phyloP scores from a whole-genome alignment of 768 basidiomycete genomes.

The Boletellus ananas region DNA sequence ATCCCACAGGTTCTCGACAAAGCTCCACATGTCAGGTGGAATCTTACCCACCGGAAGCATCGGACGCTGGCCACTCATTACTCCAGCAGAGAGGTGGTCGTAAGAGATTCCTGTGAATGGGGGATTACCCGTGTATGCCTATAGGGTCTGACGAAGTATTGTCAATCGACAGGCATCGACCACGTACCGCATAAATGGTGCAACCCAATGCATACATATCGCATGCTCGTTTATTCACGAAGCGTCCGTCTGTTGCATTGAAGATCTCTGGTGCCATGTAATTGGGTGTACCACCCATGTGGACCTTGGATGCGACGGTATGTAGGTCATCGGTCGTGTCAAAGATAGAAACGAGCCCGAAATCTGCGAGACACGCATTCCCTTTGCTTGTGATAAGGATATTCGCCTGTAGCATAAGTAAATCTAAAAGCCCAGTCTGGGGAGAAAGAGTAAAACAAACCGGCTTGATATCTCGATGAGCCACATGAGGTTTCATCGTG shows the following conservation, averaged over 20 bases:
- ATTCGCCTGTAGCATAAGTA: constrained; percentile 37
- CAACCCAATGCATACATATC: constrained; percentile 43
- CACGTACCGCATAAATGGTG: constrained; percentile 37
- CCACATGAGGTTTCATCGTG: constrained; percentile 35
- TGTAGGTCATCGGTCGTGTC: constrained; percentile 12
- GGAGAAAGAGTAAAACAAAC: constrained; percentile 12
- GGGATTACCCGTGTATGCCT: constrained; percentile 17
- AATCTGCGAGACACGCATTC: constrained; percentile 48
- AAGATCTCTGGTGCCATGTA: constrained; percentile 30
- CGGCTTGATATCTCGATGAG: constrained; percentile 31
- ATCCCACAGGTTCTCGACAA: constrained; percentile 30
- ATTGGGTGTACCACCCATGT: constrained; percentile 12
- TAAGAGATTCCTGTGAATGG: constrained; percentile 2
- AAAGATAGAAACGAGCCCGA: constrained; percentile 35
- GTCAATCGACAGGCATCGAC: neutral
- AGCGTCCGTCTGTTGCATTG: constrained; percentile 1
- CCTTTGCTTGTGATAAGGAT: constrained; percentile 41
- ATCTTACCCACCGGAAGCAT: constrained; percentile 14
- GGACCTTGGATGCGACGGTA: constrained; percentile 5
- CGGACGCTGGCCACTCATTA: constrained; percentile 5
- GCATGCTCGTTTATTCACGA: constrained; percentile 26
- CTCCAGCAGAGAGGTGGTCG: neutral
- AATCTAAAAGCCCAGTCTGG: neutral
- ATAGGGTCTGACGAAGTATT: neutral
- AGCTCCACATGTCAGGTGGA: constrained; percentile 26